Percentiles rank a stretch among this genome's conserved stretches.
These are phyloP conservation scores for Jamesozyma piceae DNA, from an alignment of 805 yeast genomes.

Conservation along the genomic window DNA sequence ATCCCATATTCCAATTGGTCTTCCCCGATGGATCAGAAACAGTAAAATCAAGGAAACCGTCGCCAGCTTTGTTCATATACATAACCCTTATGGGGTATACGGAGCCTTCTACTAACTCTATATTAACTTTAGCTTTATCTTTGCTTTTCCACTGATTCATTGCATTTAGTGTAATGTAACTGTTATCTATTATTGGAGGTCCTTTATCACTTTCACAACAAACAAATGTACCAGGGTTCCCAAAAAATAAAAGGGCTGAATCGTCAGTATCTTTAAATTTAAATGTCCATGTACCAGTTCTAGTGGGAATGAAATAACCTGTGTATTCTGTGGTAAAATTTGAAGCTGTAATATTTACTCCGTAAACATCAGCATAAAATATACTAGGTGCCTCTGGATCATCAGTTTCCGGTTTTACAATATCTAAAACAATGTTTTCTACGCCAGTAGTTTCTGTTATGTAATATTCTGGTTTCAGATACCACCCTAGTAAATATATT, in stretches of 20 bases:
- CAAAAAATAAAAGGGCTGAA: conserved; percentile 19
- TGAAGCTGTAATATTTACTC: neutral
- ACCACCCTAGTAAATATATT: neutral
- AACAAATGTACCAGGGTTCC: conserved; percentile 24
- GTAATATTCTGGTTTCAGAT: neutral
- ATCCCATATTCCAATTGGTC: no score
- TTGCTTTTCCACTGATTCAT: neutral
- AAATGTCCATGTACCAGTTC: conserved; percentile 27
- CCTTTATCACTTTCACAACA: neutral
- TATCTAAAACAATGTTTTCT: neutral
- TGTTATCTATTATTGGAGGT: neutral
- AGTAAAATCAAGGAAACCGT: no score
- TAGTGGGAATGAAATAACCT: conserved; percentile 25
- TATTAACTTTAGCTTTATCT: no score
- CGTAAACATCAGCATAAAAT: neutral
- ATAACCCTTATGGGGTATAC: neutral
- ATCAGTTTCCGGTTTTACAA: neutral
- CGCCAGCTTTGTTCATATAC: neutral
- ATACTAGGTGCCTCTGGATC: no score
- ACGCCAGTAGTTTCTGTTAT: neutral
- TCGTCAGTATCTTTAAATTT: conserved; percentile 26
- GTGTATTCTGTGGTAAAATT: conserved; percentile 22
- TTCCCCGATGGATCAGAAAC: no score
- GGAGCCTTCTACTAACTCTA: no score
- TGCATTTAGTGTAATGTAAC: neutral